Evolutionary conservation across 805 yeast genomes (phyloP).

Genomic region (Clavispora phyllophila): DNA sequence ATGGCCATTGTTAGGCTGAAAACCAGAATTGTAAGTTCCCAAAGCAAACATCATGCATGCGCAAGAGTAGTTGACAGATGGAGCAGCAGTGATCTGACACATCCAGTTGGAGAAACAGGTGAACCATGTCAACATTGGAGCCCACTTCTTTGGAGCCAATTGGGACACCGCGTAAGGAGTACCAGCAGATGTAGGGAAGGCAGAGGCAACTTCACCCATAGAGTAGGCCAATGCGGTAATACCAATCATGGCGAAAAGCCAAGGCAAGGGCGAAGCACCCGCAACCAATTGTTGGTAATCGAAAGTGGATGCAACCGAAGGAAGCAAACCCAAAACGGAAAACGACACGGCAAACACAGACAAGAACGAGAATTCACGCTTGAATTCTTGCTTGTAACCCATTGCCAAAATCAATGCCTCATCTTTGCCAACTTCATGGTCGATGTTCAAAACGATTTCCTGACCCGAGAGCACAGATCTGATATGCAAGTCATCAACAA

Average conservation of each 20-base stretch:
- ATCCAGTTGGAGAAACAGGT: constrained; percentile 64
- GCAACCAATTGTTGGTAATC: constrained; percentile 55
- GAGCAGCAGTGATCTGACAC: constrained; percentile 59
- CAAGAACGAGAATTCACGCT: constrained; percentile 52
- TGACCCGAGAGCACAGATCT: constrained; percentile 36
- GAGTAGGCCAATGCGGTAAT: constrained; percentile 55
- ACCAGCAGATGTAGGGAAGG: constrained; percentile 67
- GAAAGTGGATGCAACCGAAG: constrained; percentile 61
- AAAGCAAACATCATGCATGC: constrained; percentile 55
- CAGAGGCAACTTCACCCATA: constrained; percentile 61
- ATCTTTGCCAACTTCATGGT: constrained; percentile 44
- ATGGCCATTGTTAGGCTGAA: constrained; percentile 44
- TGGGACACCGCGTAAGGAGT: constrained; percentile 65
- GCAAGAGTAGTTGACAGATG: constrained; percentile 54
- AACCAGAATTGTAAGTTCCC: constrained; percentile 34
- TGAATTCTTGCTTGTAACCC: constrained; percentile 61
- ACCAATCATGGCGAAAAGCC: constrained; percentile 53
- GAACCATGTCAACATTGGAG: constrained; percentile 54
- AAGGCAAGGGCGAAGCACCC: constrained; percentile 59
- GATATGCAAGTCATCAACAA: constrained; percentile 34
- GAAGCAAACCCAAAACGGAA: constrained; percentile 59
- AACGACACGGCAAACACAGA: constrained; percentile 60
- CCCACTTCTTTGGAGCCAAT: constrained; percentile 50
- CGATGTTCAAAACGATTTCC: constrained; percentile 38
- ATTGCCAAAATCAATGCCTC: constrained; percentile 52